Conservation (phyloP, 768 basidiomycete genomes). For the Suillus tomentosus region DNA sequence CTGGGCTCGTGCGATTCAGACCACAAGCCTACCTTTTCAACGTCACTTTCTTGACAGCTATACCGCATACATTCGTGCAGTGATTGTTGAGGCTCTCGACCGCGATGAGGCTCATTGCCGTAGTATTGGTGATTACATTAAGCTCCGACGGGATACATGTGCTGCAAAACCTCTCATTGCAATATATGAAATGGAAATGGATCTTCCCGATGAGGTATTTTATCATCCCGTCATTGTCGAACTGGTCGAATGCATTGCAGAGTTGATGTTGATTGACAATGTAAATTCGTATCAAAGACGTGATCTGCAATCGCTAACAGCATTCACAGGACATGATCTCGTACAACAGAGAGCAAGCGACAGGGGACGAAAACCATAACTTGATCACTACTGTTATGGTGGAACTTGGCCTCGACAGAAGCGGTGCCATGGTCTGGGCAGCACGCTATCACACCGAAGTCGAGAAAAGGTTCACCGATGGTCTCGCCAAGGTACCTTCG, state of each 20-base stretch:
- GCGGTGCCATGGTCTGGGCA: constrained; percentile 33
- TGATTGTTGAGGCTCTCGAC: constrained; percentile 11
- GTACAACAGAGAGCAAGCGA: constrained; percentile 38
- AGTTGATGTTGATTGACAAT: constrained; percentile 29
- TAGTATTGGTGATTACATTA: constrained; percentile 33
- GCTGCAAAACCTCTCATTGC: constrained; percentile 33
- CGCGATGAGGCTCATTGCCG: constrained; percentile 19
- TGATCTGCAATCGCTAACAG: neutral
- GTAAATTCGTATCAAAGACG: constrained; percentile 8
- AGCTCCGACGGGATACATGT: constrained; percentile 34
- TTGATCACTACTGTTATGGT: constrained; percentile 37
- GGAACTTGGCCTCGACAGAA: constrained; percentile 26
- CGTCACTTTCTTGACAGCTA: constrained; percentile 13
- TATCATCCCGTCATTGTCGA: constrained; percentile 25
- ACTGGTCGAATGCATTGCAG: constrained; percentile 16
- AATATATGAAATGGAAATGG: constrained; percentile 30
- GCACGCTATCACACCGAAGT: constrained; percentile 18
- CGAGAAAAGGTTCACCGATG: constrained; percentile 22
- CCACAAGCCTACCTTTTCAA: constrained; percentile 8
- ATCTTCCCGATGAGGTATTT: constrained; percentile 37
- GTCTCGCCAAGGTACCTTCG: constrained; percentile 27
- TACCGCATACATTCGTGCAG: constrained; percentile 8
- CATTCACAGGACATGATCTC: constrained; percentile 37
- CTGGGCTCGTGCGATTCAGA: constrained; percentile 9
- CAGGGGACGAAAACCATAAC: constrained; percentile 37